phyloP scores from a whole-genome alignment of 164 flowering plant genomes.

The Magnolia sinica region DNA sequence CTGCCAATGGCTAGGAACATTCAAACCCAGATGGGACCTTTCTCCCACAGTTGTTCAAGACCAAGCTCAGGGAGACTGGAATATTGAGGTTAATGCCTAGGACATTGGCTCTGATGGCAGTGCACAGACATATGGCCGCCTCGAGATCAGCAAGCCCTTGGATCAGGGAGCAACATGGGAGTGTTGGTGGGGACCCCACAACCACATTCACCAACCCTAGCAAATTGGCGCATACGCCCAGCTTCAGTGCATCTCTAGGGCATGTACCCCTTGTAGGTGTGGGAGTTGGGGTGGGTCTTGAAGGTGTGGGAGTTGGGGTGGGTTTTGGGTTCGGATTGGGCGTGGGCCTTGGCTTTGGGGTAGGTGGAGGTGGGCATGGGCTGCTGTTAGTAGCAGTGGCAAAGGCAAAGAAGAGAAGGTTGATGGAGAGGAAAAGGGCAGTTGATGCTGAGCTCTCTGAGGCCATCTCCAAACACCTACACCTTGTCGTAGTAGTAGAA shows the following conservation, averaged over 20 bases:
- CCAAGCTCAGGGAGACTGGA: constrained; percentile 55
- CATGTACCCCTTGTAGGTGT: constrained; percentile 27
- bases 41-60: constrained; percentile 52
- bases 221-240: constrained; percentile 59
- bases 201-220: constrained; percentile 32
- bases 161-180: constrained; percentile 59
- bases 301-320: constrained; percentile 13
- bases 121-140: constrained; percentile 70
- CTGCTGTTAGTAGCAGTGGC: constrained; percentile 36
- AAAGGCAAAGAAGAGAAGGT: constrained; percentile 55
- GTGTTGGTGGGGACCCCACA: constrained; percentile 42
- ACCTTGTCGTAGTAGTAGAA: neutral
- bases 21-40: constrained; percentile 43
- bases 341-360: neutral
- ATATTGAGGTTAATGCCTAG: constrained; percentile 51
- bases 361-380: constrained; percentile 24
- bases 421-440: constrained; percentile 44
- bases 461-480: constrained; percentile 34
- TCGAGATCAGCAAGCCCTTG: constrained; percentile 61
- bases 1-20: constrained; percentile 28
- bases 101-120: constrained; percentile 54
- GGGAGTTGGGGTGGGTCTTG: constrained; percentile 13
- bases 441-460: constrained; percentile 29
- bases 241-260: constrained; percentile 57
- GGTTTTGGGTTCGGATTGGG: neutral